phyloP scores from a whole-genome alignment of 495 filamentous ascomycete species.

The Podospora australis region DNA sequence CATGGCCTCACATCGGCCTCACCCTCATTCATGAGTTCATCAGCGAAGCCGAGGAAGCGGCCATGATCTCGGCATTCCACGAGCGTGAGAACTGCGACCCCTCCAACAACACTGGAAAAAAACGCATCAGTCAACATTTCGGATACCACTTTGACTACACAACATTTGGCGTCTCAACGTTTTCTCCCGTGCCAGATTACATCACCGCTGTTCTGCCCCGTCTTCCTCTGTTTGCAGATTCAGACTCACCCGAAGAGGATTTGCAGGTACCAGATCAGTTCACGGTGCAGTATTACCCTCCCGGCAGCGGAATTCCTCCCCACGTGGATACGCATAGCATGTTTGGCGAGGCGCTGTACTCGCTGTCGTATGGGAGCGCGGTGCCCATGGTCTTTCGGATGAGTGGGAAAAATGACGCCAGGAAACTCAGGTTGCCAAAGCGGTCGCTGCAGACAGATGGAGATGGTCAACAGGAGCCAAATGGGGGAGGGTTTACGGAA shows the following conservation, averaged over 20 bases:
- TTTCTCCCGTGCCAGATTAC: constrained; percentile 22
- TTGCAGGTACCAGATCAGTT: constrained; percentile 25
- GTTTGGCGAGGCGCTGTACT: constrained; percentile 28
- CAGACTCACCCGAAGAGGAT: not conserved
- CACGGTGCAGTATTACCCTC: constrained; percentile 30
- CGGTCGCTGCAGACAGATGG: constrained; percentile 11
- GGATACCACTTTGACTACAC: constrained; percentile 32
- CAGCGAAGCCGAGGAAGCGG: constrained; percentile 17
- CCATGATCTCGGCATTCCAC: constrained; percentile 25
- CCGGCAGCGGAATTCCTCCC: constrained; percentile 29
- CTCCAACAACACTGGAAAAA: constrained; percentile 9
- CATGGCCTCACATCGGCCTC: constrained; percentile 21
- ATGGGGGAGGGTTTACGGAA: not conserved
- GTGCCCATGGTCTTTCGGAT: constrained; percentile 25
- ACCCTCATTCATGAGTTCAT: constrained; percentile 26
- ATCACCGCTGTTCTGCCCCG: constrained; percentile 19
- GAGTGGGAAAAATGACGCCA: constrained; percentile 25
- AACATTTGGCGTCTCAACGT: constrained; percentile 24
- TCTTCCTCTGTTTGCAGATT: constrained; percentile 16
- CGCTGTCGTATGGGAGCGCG: constrained; percentile 22
- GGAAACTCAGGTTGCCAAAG: constrained; percentile 27
- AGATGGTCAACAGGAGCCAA: not conserved
- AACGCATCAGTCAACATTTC: constrained; percentile 25
- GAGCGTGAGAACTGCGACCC: constrained; percentile 5
- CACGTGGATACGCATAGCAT: constrained; percentile 31